Conservation (phyloP, 1,284 basidiomycete species). For the Cryptococcus jaspeensis region DNA sequence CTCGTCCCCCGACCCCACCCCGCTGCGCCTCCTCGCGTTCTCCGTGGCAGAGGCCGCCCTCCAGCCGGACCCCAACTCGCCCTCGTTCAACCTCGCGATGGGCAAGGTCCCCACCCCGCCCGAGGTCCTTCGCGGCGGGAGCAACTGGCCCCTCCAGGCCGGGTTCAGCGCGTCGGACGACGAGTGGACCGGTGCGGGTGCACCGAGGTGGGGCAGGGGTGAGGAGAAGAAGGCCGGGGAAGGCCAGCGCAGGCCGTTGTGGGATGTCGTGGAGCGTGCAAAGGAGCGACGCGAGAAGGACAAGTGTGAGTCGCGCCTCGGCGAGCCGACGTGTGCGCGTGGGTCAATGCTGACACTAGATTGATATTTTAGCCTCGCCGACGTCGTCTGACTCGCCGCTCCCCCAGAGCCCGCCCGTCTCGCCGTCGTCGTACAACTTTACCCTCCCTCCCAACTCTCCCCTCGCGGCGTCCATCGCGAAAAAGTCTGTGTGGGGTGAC, state of each 20-base stretch:
- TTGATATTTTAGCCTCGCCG: constrained; percentile 33
- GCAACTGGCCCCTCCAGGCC: constrained; percentile 1
- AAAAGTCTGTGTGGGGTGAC: not conserved
- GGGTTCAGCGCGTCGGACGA: not conserved
- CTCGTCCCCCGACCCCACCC: constrained; percentile 35
- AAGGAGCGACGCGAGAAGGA: constrained; percentile 32
- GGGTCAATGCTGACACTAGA: not conserved
- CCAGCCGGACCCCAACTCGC: constrained; percentile 42
- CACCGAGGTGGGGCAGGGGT: not conserved
- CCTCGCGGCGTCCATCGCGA: constrained; percentile 30
- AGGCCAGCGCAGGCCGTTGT: constrained; percentile 25
- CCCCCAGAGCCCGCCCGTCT: constrained; percentile 25
- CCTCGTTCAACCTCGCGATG: constrained; percentile 22
- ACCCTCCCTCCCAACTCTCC: constrained; percentile 30
- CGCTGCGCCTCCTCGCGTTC: constrained; percentile 40
- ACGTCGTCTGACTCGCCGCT: constrained; percentile 61
- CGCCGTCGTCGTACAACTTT: constrained; percentile 33
- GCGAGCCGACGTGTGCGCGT: not conserved
- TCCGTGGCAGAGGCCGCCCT: constrained; percentile 47
- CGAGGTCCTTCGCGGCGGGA: constrained; percentile 3
- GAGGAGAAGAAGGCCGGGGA: not conserved
- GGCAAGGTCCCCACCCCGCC: constrained; percentile 13
- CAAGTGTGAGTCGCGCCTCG: constrained; percentile 19
- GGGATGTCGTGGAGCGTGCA: constrained; percentile 42
- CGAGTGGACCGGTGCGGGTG: not conserved